Base-by-base conservation (phyloP, 257 asterid species). In the Solanum dulcamara region DNA sequence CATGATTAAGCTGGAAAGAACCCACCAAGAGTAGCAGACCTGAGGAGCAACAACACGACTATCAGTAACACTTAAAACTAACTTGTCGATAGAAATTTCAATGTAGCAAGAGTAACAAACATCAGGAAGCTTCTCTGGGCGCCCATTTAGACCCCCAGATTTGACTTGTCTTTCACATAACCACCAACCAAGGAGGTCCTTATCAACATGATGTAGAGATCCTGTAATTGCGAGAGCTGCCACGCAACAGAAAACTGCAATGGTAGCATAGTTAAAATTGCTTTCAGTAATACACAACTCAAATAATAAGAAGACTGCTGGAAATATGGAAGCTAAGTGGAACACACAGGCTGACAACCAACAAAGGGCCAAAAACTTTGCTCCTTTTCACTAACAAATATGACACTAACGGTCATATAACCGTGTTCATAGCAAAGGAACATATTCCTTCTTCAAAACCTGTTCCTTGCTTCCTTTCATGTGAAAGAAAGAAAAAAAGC, bases 1-100 rank as follows among this genome's bases (percentile, higher is more conserved):
- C 94, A 96, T 92, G 89, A 92, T 94, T 89, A 96, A 94, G 85
- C 99, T 95, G 81, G 95, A 90, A 74, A 96, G 98, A 84, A 96
- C 99, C 99, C 98, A 96, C 99, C 99, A 96, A 6, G 99, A 94
- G 88, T 96, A 96, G 93, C 99, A 95, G 13, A 96, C 99, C 99
- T 96, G 93, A n/a, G 81, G 17, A 10, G 28, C 24, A 77, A 77
- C 62, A 46, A 77, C 83, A 77, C 28, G 83, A 46, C 7, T 6
- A 5, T 46, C 38, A 48, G 12, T 48, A 46, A 46, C 26, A 26
- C 24, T 46, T 10, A 77, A 44, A 26, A 46, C 38, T 77, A 40
- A 77, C 42, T 5, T 28, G 42, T 28, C 5, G 7, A 48, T 77
- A 28, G 17, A 46, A 46, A 77, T 4, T 46, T 17, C 10, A 17